phyloP scores from a whole-genome alignment of 2,329 filamentous ascomycete species.

The Paecilomyces dactylethromorphus region DNA sequence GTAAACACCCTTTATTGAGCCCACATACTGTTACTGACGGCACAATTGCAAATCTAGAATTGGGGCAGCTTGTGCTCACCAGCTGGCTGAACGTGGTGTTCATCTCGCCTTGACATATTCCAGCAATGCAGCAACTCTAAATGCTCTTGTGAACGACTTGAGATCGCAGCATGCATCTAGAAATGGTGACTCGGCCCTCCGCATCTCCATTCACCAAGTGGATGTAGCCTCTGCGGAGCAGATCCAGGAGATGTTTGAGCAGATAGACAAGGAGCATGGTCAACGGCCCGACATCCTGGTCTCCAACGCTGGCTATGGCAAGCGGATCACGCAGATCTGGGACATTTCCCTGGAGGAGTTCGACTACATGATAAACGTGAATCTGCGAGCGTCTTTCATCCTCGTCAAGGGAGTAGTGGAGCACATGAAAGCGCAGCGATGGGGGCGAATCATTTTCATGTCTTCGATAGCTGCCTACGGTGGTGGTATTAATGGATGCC shows the following conservation, averaged over 20 bases:
- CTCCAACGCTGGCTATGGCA: constrained; percentile 61
- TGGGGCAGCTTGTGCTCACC: constrained; percentile 51
- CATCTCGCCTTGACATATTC: constrained; percentile 56
- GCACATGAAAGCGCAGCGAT: constrained; percentile 53
- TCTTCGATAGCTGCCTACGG: constrained; percentile 58
- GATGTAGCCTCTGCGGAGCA: constrained; percentile 51
- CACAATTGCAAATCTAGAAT: constrained; percentile 40
- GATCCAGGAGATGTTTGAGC: constrained; percentile 48
- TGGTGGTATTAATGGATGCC: constrained; percentile 58
- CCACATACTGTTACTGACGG: not conserved
- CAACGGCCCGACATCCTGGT: constrained; percentile 57
- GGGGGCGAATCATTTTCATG: constrained; percentile 60
- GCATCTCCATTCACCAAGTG: constrained; percentile 51
- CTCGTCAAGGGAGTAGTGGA: constrained; percentile 55
- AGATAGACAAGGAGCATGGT: constrained; percentile 48
- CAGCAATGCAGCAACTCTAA: constrained; percentile 42
- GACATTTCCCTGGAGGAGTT: constrained; percentile 60
- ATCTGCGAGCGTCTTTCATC: constrained; percentile 57
- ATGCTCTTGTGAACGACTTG: constrained; percentile 39
- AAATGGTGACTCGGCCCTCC: constrained; percentile 13
- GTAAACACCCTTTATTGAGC: constrained; percentile 29
- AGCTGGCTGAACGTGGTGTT: constrained; percentile 47
- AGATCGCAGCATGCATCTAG: constrained; percentile 20
- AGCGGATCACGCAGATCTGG: constrained; percentile 49
- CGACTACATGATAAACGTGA: constrained; percentile 56